Conservation (phyloP, 1,284 basidiomycete genomes). For the Lignosus rhinocerotis region DNA sequence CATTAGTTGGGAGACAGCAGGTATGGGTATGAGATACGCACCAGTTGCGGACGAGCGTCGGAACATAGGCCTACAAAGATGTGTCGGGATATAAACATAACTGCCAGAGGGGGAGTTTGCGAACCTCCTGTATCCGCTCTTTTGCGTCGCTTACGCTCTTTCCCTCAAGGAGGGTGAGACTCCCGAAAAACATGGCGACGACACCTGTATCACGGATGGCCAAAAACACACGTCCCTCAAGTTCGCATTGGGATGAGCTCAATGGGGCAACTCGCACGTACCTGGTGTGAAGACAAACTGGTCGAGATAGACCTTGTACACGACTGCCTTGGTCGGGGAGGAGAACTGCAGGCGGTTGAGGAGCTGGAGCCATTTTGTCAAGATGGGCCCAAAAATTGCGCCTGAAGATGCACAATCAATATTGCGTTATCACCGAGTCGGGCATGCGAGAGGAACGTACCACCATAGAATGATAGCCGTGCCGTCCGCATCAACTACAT, state of each 20-base stretch:
- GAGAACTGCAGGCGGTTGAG: conserved; percentile 65
- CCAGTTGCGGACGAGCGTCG: conserved; percentile 77
- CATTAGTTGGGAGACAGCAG: neutral
- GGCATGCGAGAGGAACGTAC: conserved; percentile 34
- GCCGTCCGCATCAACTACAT: conserved; percentile 67
- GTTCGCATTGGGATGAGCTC: neutral
- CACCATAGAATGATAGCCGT: conserved; percentile 75
- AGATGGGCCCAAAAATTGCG: conserved; percentile 66
- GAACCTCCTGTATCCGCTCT: conserved; percentile 55
- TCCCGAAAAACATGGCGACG: conserved; percentile 72
- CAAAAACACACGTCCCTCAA: neutral
- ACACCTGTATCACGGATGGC: conserved; percentile 43
- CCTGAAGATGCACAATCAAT: conserved; percentile 38
- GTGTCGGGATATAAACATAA: neutral
- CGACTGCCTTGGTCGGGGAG: conserved; percentile 53
- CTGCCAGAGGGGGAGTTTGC: conserved; percentile 15
- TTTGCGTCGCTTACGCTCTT: conserved; percentile 55
- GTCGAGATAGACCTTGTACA: conserved; percentile 72
- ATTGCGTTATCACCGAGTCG: neutral
- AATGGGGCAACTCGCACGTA: conserved; percentile 25
- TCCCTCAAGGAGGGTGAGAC: conserved; percentile 75
- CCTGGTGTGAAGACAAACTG: conserved; percentile 58
- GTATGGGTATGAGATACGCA: conserved; percentile 30
- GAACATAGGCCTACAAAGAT: conserved; percentile 55
- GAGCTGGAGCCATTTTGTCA: conserved; percentile 73